Evolutionary conservation across 2,329 filamentous ascomycete genomes (phyloP).

Genomic region (Westerdykella aurantiaca): DNA sequence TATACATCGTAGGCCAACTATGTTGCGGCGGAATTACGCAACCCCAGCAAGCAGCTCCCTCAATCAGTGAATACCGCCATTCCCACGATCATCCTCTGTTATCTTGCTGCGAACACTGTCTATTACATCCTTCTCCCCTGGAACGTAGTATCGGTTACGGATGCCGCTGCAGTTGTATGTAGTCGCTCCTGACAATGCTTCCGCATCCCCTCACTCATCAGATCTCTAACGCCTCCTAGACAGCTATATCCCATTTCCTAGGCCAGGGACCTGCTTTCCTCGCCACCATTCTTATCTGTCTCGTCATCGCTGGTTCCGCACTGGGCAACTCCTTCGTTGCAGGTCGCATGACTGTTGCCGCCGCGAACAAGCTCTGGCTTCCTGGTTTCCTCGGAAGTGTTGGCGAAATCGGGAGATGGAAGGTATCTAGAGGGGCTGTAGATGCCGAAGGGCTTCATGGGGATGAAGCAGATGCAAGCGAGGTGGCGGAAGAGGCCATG

Average conservation of each 20-base stretch:
- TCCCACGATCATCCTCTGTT: conserved; percentile 56
- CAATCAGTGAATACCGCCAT: conserved; percentile 58
- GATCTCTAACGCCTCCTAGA: conserved; percentile 9
- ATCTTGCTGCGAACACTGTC: conserved; percentile 55
- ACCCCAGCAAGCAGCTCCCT: conserved; percentile 44
- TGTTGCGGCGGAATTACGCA: conserved; percentile 32
- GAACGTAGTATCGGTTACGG: conserved; percentile 53
- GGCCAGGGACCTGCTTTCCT: conserved; percentile 48
- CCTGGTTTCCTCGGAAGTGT: conserved; percentile 24
- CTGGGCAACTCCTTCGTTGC: conserved; percentile 60
- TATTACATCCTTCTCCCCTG: conserved; percentile 61
- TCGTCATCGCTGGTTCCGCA: conserved; percentile 57
- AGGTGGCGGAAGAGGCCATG: conserved; percentile 18
- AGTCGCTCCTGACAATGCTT: not conserved
- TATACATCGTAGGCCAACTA: conserved; percentile 29
- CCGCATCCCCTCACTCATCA: not conserved
- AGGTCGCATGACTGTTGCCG: conserved; percentile 59
- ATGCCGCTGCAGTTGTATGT: conserved; percentile 58
- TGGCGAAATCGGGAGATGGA: conserved; percentile 25
- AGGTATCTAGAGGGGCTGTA: conserved; percentile 10
- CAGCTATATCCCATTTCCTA: conserved; percentile 45
- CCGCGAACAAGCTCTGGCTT: conserved; percentile 37
- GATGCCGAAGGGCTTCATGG: not conserved
- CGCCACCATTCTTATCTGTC: conserved; percentile 52
- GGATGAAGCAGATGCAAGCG: not conserved